Base-by-base conservation (phyloP, 805 yeast species). In the Metschnikowia chrysomelidarum region DNA sequence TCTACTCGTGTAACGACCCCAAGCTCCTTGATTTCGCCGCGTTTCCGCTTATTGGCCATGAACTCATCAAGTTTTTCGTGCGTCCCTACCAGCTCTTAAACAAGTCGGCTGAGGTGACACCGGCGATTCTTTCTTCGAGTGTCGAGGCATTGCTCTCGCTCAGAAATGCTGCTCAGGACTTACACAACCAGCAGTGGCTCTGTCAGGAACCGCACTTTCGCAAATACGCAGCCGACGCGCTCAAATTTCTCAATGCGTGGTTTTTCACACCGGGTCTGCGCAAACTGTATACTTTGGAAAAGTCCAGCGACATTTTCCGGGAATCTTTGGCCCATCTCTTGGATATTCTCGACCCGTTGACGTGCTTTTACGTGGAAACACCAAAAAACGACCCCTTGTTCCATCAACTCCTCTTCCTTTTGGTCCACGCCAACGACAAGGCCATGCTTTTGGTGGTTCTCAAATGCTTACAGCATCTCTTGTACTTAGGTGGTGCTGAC, bases 151-250 rank as follows among this genome's bases (percentile, higher is more conserved):
- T 81, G 49, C 66, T 93, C 27, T 75, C 85, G 13, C 64, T 93
- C 38, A 72, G 98, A 53, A 93, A 93, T 58, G 62, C 86, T 29
- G 76, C 86, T 2, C 95, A 91, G 54, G 96, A 88, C 56, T 73
- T 84, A 9, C 82, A 75, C 28, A 84, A 87, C 51, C 93, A 95
- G 26, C 87, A 84, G 54, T 69, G 81, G 52, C 62, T 93, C 43
- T 83, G 91, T 1, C 67, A 73, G 49, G 64, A 72, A 38, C 59
- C 62, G 14, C 53, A 59, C 13, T 69, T 84, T 27, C 73, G 75
- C 40, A 62, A 60, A 29, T 69, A 61, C 32, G 50, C 79, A 5
- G 56, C 73, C 25, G 66, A 59, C 19, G 66, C 73, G 9, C 64
- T 85, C 40, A 64, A 58, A 40, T 57, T 62, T 33, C 54, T 67